Evolutionary conservation across 2,329 filamentous ascomycete species (phyloP), one percentile per base, ranked within the genome.

Genomic region (Trichoderma polysporum): DNA sequence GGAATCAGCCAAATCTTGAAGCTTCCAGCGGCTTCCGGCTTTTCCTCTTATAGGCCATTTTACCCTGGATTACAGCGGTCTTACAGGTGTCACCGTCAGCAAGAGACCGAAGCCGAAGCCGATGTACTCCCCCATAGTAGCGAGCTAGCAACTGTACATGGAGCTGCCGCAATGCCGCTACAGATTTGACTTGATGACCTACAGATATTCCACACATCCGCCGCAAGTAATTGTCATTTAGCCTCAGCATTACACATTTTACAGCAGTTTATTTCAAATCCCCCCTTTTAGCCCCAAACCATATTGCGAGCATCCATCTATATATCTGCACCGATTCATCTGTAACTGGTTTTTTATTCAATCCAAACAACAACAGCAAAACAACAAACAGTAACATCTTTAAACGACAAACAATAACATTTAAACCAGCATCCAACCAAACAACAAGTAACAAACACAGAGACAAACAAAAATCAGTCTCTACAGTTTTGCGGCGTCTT

Each of bases 401-500:
- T n/a, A 19, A 17, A 15, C 15, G 17, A 37, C 29, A 27, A 12
- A 37, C 9, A 61, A n/a, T 17, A 29, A 39, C 8, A 59, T n/a
- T n/a, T n/a, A n/a, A n/a, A n/a, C n/a, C 10, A 37, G 22, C 29
- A 37, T 29, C 13, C 4, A 9, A 53, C 10, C 47, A 62, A 62
- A 33, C 12, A 54, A 13, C 35, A 45, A 54, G 31, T 4, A 27
- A 52, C 50, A 29, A n/a, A n/a, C n/a, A n/a, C n/a, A n/a, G n/a
- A n/a, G n/a, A n/a, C n/a, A n/a, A n/a, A n/a, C n/a, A n/a, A n/a
- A n/a, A n/a, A n/a, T n/a, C n/a, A n/a, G n/a, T n/a, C n/a, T n/a
- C n/a, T n/a, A n/a, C n/a, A n/a, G n/a, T n/a, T n/a, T n/a, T 50
- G 63, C 54, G 41, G 54, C 52, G 60, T 60, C 31, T 22, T 60